Evolutionary conservation across 192 early-diverging fungal genomes (phyloP).

Genomic region (Phycomyces nitens): DNA sequence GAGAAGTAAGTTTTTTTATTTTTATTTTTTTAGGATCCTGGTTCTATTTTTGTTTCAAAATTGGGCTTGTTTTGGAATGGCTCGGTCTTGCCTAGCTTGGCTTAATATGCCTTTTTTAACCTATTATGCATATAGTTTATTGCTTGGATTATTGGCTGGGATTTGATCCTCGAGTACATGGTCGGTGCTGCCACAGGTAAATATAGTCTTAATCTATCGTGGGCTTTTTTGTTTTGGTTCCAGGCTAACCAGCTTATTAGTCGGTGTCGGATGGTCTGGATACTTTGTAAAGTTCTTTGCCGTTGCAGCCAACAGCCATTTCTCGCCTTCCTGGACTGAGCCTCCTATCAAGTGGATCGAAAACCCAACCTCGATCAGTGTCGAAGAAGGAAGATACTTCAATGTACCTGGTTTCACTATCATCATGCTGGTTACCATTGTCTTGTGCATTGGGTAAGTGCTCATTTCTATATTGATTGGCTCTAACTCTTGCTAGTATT

Average conservation of each 20-base stretch:
- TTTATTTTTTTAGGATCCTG: background rate
- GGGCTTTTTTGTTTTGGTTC: too few relatives aligned
- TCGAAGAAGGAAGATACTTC: constrained; percentile 52
- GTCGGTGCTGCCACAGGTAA: constrained; percentile 73
- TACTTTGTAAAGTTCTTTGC: constrained; percentile 72
- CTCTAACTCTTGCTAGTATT: constrained; percentile 38
- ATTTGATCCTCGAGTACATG: constrained; percentile 85
- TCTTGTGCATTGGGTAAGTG: constrained; percentile 62
- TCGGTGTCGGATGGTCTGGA: constrained; percentile 78
- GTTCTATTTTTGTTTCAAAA: background rate
- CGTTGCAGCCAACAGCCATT: constrained; percentile 53
- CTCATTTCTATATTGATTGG: too few relatives aligned
- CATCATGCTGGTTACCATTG: constrained; percentile 54
- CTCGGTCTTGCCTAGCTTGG: constrained; percentile 58
- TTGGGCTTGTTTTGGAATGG: constrained; percentile 84
- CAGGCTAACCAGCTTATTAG: constrained; percentile 13
- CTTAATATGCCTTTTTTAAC: too few relatives aligned
- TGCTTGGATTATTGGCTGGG: constrained; percentile 92
- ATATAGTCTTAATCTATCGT: background rate
- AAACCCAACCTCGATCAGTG: constrained; percentile 25
- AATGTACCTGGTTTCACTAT: constrained; percentile 77
- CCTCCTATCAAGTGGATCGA: constrained; percentile 72
- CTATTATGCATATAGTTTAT: constrained; percentile 36
- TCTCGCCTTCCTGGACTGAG: constrained; percentile 56
- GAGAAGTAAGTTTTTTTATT: constrained; percentile 47